Evolutionary conservation across 306 rosid species (phyloP).

Genomic region (Carpinus viminea): DNA sequence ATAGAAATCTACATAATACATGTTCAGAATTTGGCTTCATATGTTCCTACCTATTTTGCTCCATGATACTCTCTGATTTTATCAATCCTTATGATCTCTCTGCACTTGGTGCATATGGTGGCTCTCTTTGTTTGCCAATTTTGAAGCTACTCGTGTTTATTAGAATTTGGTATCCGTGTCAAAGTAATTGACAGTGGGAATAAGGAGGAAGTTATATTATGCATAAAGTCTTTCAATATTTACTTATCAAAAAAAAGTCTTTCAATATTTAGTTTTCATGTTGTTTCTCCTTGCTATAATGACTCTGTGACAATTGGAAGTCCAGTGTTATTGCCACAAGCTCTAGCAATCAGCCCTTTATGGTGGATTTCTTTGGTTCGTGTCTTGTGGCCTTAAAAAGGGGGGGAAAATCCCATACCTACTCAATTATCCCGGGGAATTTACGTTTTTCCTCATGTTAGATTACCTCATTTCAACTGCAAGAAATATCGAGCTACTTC

Average conservation of each 20-base stretch:
- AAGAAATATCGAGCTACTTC: neutral
- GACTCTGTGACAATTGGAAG: neutral
- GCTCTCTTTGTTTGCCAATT: neutral
- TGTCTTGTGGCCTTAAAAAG: neutral
- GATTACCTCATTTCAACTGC: neutral
- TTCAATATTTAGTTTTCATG: neutral
- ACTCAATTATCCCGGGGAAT: neutral
- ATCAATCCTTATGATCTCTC: neutral
- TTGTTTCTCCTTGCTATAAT: neutral
- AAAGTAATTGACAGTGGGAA: neutral
- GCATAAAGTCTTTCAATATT: neutral
- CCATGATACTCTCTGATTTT: neutral
- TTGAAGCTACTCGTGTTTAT: neutral
- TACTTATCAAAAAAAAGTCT: no score
- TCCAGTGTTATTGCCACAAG: neutral
- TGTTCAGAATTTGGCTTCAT: neutral
- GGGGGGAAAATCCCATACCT: neutral
- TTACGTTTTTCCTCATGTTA: neutral
- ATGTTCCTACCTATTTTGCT: neutral
- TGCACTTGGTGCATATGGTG: neutral
- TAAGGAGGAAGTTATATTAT: neutral
- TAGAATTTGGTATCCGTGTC: neutral
- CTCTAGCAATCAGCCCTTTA: neutral
- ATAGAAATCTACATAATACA: neutral
- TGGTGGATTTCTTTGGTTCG: neutral